Conservation (phyloP, 805 yeast genomes). For the Candida glaebosa region DNA sequence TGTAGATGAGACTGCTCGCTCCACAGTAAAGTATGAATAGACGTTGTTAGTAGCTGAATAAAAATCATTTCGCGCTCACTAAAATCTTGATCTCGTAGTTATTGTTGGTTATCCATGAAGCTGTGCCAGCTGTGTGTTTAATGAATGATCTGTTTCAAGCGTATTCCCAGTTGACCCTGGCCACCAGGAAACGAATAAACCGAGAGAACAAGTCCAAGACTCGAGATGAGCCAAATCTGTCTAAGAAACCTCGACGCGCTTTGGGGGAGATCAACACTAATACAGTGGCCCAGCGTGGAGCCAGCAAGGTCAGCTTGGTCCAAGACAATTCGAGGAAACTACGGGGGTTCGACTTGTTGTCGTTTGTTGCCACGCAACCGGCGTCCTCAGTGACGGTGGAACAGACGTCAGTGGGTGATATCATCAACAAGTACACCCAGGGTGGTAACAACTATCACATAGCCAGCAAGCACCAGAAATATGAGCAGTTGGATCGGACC, state of each 20-base stretch:
- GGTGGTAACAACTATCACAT: not conserved
- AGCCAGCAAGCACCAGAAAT: not conserved
- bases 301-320: not conserved
- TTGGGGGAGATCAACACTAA: not conserved
- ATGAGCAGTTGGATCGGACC: not conserved
- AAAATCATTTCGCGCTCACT: too few relatives aligned
- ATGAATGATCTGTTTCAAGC: constrained; percentile 3
- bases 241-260: not conserved
- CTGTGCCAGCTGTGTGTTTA: too few relatives aligned
- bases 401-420: too few relatives aligned
- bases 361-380: too few relatives aligned
- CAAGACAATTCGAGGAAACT: not conserved
- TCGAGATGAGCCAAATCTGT: not conserved
- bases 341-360: too few relatives aligned
- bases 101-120: too few relatives aligned
- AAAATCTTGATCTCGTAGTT: too few relatives aligned
- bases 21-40: constrained; percentile 1
- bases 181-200: constrained; percentile 1
- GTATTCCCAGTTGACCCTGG: not conserved
- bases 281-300: not conserved
- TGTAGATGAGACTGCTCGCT: constrained; percentile 29
- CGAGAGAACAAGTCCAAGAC: not conserved
- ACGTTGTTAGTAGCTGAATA: too few relatives aligned
- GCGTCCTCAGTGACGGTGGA: too few relatives aligned
- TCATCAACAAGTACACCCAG: too few relatives aligned